Base-by-base conservation (phyloP, 2,329 filamentous ascomycete species). In the Aspergillus sp. region DNA sequence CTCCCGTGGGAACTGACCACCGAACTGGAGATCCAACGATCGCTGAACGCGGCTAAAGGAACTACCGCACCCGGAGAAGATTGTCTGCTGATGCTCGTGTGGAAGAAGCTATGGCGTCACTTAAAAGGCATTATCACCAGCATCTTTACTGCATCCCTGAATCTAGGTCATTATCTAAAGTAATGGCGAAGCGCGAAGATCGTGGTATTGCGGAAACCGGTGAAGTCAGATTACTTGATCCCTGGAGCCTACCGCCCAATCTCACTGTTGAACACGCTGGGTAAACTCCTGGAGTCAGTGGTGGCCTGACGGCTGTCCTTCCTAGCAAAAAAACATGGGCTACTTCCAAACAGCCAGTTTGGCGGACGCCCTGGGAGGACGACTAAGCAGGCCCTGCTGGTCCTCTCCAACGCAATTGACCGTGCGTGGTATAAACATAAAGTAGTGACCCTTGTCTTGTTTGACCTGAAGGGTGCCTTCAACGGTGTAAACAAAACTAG, bases 231-330 rank as follows among this genome's bases (percentile, higher is more conserved):
- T 39, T 64, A 64, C 39, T 45, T 44, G 13, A 27, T 50, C 1
- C 46, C 52, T 0, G 47, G 52, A 33, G 52, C 53, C 9, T 61
- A 62, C 39, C 51, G 61, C 4, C 45, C 60, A 4, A 8, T 62
- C 35, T 61, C 53, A 33, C 51, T 54, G 0, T 50, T 62, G 0
- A 53, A 53, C 13, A 59, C 51, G 27, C 50, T 58, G 5, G 50
- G 51, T 2, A 58, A 56, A 37, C 7, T 57, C 1, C 45, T 58
- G 2, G 48, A 58, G 11, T 46, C 43, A n/a, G 52, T 47, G 7
- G 43, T 51, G 36, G 54, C 53, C 6, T 40, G 37, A 47, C 34
- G 52, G 7, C 45, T 61, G 0, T 53, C 45, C 6, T 53, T 46
- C 38, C 44, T 39, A 6, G 46, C 43, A 5, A 49, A 60, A 40